Percentiles rank a stretch among this genome's conserved stretches.
These are phyloP conservation scores for Paecilomyces dactylethromorphus DNA, from an alignment of 2,329 filamentous ascomycete species.

Conservation along the genomic window DNA sequence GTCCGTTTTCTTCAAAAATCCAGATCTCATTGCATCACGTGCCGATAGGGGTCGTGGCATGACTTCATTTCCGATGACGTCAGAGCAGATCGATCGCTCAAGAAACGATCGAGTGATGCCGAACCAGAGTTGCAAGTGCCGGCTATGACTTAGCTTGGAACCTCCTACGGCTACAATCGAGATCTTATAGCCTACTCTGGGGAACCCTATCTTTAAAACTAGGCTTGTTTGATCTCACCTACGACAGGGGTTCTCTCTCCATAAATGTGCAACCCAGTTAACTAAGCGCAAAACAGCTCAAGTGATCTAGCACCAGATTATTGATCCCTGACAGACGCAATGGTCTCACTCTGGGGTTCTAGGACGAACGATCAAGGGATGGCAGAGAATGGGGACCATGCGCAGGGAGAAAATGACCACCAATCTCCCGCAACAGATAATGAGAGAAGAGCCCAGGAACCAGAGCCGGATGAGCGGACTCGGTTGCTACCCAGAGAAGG, in stretches of 20 bases:
- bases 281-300: background rate
- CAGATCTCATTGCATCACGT: background rate
- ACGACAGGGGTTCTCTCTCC: background rate
- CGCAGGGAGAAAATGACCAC: slow-evolving; percentile 25
- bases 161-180: background rate
- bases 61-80: background rate
- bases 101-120: background rate
- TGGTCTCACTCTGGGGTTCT: slow-evolving; percentile 51
- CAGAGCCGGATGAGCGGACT: slow-evolving; percentile 54
- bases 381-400: slow-evolving; percentile 19
- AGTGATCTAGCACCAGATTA: background rate
- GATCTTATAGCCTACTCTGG: background rate
- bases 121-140: background rate
- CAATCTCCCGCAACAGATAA: slow-evolving; percentile 12
- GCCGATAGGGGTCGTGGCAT: background rate
- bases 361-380: slow-evolving; percentile 36
- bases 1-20: too few relatives aligned
- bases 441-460: slow-evolving; percentile 2
- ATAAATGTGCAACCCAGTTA: background rate
- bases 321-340: slow-evolving; percentile 16
- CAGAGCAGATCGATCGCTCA: background rate
- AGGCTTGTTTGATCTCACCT: background rate
- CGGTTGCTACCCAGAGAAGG: slow-evolving; percentile 64
- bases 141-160: background rate
- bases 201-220: background rate